A percentile compares a stretch with the other conserved stretches of the same genome.
Conservation (phyloP, 768 basidiomycete species). For the Hirschioporus abietinus region DNA sequence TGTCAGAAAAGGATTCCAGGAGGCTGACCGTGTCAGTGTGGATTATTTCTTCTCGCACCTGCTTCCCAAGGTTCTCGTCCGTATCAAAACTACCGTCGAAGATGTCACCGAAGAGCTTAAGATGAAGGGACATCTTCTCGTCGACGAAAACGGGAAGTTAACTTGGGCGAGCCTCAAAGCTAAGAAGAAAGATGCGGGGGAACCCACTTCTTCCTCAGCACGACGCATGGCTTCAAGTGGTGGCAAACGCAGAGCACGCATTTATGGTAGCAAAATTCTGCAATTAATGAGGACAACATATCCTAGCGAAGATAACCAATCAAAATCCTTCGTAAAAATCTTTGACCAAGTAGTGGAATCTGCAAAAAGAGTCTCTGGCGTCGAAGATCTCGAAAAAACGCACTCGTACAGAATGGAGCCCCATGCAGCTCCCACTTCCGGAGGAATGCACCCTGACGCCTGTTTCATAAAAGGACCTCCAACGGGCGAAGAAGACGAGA, state of each 20-base stretch:
- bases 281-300: too few relatives aligned
- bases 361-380: neutral
- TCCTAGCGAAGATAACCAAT: too few relatives aligned
- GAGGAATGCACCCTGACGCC: neutral
- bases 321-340: too few relatives aligned
- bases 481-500: neutral
- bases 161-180: neutral
- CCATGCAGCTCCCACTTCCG: neutral
- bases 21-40: neutral
- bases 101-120: neutral
- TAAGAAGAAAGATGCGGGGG: too few relatives aligned
- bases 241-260: too few relatives aligned
- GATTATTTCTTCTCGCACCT: neutral
- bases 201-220: too few relatives aligned
- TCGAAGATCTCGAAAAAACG: neutral
- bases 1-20: too few relatives aligned
- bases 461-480: neutral
- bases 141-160: neutral
- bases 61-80: neutral
- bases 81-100: neutral
- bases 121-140: neutral
- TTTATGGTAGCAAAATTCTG: too few relatives aligned
- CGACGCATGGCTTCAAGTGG: too few relatives aligned
- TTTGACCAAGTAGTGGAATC: neutral
- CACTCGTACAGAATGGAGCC: neutral